Conservation (phyloP, 257 asterid genomes). For the Ilex aquifolium region DNA sequence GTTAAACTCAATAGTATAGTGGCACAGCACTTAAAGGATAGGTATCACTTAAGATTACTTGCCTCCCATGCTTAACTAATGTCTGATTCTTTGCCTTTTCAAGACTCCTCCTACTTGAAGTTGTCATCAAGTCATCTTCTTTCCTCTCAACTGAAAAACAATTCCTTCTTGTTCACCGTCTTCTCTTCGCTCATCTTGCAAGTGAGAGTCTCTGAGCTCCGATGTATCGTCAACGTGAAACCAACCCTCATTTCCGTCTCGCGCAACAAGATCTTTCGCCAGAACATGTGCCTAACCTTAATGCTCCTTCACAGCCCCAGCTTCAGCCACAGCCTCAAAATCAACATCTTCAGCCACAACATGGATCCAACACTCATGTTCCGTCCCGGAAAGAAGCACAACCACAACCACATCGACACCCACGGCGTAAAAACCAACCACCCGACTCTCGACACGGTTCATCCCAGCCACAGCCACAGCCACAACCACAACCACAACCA, state of each 20-base stretch:
- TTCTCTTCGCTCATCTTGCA: constrained; percentile 8
- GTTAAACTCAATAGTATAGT: too few relatives aligned
- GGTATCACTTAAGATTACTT: constrained; percentile 18
- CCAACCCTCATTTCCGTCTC: constrained; percentile 37
- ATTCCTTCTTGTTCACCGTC: constrained; percentile 1
- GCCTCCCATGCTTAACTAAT: constrained; percentile 32
- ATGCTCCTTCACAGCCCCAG: constrained; percentile 10
- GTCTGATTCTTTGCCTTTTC: constrained; percentile 30
- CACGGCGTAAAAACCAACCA: constrained; percentile 2
- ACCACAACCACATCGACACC: not conserved
- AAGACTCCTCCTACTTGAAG: constrained; percentile 10
- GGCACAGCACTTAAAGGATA: too few relatives aligned
- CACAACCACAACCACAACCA: constrained; percentile 2
- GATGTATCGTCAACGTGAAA: constrained; percentile 21
- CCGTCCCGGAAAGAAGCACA: not conserved
- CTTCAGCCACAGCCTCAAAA: not conserved
- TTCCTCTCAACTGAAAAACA: not conserved
- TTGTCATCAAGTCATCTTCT: constrained; percentile 8
- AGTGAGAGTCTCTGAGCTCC: not conserved
- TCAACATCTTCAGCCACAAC: not conserved
- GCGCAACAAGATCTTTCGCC: not conserved
- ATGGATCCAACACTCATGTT: not conserved
- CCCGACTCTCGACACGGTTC: not conserved
- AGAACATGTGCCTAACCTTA: constrained; percentile 1
- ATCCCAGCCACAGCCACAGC: constrained; percentile 4